Evolutionary conservation across 2,329 filamentous ascomycete genomes (phyloP).

Genomic region (Talaromyces islandicus): DNA sequence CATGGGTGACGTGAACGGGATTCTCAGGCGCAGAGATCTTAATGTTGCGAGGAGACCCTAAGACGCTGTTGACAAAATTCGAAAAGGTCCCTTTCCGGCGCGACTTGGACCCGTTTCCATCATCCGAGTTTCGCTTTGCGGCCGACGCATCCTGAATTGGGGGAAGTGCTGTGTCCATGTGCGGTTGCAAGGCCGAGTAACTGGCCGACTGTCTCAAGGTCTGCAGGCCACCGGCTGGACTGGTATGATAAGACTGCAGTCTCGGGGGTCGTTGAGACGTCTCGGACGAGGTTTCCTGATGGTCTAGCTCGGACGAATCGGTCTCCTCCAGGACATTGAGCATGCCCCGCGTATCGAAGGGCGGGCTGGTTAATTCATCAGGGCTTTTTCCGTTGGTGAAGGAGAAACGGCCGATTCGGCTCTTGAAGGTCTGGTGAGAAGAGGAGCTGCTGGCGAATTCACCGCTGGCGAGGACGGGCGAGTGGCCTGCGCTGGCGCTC

Average conservation of each 20-base stretch:
- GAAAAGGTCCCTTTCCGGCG: slow-evolving; percentile 83
- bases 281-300: slow-evolving; percentile 20
- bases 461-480: slow-evolving; percentile 29
- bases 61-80: slow-evolving; percentile 75
- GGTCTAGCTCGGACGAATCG: slow-evolving; percentile 19
- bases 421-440: slow-evolving; percentile 7
- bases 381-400: slow-evolving; percentile 28
- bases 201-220: slow-evolving; percentile 61
- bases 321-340: slow-evolving; percentile 38
- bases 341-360: slow-evolving; percentile 41
- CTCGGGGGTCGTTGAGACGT: slow-evolving; percentile 38
- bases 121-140: slow-evolving; percentile 74
- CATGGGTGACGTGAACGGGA: slow-evolving; percentile 94
- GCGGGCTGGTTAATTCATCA: slow-evolving; percentile 40
- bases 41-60: slow-evolving; percentile 81
- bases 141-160: slow-evolving; percentile 45
- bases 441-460: slow-evolving; percentile 19
- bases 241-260: slow-evolving; percentile 45
- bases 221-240: slow-evolving; percentile 50
- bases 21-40: slow-evolving; percentile 98
- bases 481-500: slow-evolving; percentile 28
- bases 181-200: slow-evolving; percentile 49
- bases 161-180: slow-evolving; percentile 46
- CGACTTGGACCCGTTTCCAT: slow-evolving; percentile 57
- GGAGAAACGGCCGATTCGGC: slow-evolving; percentile 24